These are phyloP conservation scores for Rhizopus microsporus DNA, from an alignment of 371 early-diverging fungal species.

Conservation along the genomic window DNA sequence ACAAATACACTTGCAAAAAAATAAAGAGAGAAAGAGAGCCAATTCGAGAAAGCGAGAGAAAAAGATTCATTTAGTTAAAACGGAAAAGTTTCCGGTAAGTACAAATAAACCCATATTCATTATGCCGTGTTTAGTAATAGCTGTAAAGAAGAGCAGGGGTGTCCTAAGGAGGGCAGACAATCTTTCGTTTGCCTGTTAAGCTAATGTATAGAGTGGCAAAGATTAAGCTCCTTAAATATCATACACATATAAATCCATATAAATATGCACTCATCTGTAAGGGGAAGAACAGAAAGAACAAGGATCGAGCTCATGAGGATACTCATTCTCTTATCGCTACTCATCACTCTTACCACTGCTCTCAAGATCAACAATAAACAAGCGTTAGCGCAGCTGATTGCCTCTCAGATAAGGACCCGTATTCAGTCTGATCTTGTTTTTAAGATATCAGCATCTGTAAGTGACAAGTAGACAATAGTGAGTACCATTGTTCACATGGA, in stretches of 20 bases:
- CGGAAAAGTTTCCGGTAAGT: background rate
- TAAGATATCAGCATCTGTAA: constrained; percentile 9
- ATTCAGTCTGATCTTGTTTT: constrained; percentile 6
- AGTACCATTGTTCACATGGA: background rate
- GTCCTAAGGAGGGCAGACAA: too few relatives aligned
- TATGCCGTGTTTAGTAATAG: background rate
- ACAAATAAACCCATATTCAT: background rate
- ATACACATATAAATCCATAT: too few relatives aligned
- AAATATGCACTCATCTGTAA: too few relatives aligned
- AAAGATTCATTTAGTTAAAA: background rate
- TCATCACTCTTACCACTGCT: background rate
- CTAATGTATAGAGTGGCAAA: too few relatives aligned
- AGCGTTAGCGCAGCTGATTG: background rate
- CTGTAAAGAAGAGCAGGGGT: background rate
- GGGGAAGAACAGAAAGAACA: too few relatives aligned
- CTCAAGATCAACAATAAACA: background rate
- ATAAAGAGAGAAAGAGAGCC: too few relatives aligned
- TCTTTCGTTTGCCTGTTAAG: too few relatives aligned
- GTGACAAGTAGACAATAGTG: background rate
- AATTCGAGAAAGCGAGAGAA: background rate
- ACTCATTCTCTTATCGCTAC: background rate
- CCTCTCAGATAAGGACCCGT: constrained; percentile 7
- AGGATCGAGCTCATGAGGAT: background rate
- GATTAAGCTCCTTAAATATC: too few relatives aligned
- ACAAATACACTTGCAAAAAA: too few relatives aligned